Base-by-base conservation (phyloP, 129 eudicot species). In the Pseudognaphalium luteoalbum region DNA sequence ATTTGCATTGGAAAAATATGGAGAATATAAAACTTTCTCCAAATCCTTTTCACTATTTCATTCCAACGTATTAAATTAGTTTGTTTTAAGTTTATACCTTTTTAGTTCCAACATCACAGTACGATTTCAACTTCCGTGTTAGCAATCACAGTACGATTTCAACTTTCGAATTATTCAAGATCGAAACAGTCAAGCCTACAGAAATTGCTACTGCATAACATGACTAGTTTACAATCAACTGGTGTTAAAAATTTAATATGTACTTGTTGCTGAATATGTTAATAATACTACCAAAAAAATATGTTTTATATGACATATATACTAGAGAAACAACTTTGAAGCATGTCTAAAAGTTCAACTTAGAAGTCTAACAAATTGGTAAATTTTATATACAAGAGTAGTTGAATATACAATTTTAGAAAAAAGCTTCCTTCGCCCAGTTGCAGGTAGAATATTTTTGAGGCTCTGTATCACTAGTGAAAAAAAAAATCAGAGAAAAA, bases 321-420 rank as follows among this genome's bases (percentile, higher is more conserved):
- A 67, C 2, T 65, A n/a, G 30, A 59, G 54, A 15, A 76, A 2
- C 44, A 56, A 37, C 32, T 3, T 41, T 12, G 1, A 66, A 7
- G 19, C 73, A 51, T 19, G 32, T 50, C n/a, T 35, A 25, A 25
- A 25, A 25, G 28, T 0, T 25, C 28, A 25, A 25, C 28, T 25
- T 25, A 25, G 28, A 25, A 25, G 28, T 25, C 28, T 25, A 25
- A 25, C 28, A 51, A 3, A 35, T 69, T 57, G 50, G 22, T 64
- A 42, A 78, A 15, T 15, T 59, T 59, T 78, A 44, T 59, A 69
- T 32, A 78, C 66, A 76, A 54, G 33, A 14, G 77, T 17, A 62
- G 66, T 71, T 41, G 71, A 67, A 67, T 68, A 58, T 68, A 74
- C 80, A 74, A 59, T 33, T 52, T 37, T 9, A 29, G 4, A 25